Percentiles rank a stretch among this genome's conserved stretches.
Conservation (phyloP, 2,329 filamentous ascomycete genomes). For the Arthrobotrys sinensis region DNA sequence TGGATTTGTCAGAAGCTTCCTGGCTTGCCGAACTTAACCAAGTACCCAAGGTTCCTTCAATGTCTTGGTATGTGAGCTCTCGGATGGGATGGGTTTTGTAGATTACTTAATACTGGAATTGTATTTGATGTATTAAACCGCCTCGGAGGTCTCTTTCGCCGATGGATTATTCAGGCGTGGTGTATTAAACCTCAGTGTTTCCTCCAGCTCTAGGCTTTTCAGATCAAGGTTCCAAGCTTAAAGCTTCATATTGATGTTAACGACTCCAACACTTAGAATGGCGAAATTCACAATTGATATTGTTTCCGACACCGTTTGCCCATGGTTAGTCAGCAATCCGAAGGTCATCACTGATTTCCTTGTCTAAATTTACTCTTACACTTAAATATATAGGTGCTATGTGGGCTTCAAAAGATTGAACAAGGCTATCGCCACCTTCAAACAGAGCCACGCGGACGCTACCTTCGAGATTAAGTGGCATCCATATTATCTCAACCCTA, state of each 20-base stretch:
- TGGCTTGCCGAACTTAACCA: conserved; percentile 10
- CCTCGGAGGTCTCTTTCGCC: conserved; percentile 24
- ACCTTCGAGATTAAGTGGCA: conserved; percentile 82
- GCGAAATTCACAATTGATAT: conserved; percentile 82
- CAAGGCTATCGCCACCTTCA: conserved; percentile 78
- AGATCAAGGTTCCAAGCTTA: not conserved
- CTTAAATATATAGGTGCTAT: conserved; percentile 71
- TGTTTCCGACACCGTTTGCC: conserved; percentile 86
- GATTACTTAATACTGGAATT: conserved; percentile 8
- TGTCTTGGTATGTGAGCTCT: not conserved
- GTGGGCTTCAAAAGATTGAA: conserved; percentile 83
- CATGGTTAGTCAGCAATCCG: conserved; percentile 69
- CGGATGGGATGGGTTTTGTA: not conserved
- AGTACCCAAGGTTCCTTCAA: not conserved
- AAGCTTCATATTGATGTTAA: not conserved
- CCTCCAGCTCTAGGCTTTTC: not conserved
- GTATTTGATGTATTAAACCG: not conserved
- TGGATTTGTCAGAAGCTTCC: conserved; percentile 42
- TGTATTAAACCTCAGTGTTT: conserved; percentile 18
- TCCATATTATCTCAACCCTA: conserved; percentile 85
- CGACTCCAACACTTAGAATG: conserved; percentile 70
- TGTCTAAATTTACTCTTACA: not conserved
- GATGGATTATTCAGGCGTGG: not conserved
- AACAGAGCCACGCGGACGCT: conserved; percentile 75
- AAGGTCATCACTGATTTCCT: not conserved